phyloP scores from a whole-genome alignment of 2,329 filamentous ascomycete species.

The Cercospora zeina region DNA sequence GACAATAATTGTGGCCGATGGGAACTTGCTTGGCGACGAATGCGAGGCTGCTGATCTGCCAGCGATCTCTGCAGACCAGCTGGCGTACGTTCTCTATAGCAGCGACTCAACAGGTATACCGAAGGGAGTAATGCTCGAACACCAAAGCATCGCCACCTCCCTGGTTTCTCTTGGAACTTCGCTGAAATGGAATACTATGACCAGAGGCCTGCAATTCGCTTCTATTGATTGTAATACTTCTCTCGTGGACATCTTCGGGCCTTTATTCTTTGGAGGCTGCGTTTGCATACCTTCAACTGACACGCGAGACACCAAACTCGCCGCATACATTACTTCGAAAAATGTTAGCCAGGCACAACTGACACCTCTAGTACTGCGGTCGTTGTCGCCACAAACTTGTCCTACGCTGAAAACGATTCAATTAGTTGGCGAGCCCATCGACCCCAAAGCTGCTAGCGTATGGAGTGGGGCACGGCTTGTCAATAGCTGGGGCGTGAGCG shows the following conservation, averaged over 20 bases:
- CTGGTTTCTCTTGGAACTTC: not conserved
- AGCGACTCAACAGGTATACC: not conserved
- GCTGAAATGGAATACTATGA: not conserved
- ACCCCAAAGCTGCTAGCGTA: not conserved
- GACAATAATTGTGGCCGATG: not conserved
- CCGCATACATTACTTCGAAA: not conserved
- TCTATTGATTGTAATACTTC: not conserved
- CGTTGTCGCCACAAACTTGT: not conserved
- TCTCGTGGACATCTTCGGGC: not conserved
- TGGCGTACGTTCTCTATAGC: not conserved
- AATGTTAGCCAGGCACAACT: not conserved
- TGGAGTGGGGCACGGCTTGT: not conserved
- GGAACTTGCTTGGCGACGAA: not conserved
- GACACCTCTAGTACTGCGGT: not conserved
- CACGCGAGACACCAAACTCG: not conserved
- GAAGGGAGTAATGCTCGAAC: not conserved
- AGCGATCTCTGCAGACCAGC: not conserved
- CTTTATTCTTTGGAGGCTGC: not conserved
- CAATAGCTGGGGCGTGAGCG: not conserved
- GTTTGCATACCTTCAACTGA: not conserved
- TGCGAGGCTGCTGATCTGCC: not conserved
- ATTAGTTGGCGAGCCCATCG: not conserved
- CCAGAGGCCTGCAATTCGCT: not conserved
- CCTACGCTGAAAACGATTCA: not conserved
- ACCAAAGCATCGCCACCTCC: not conserved